phyloP scores from a whole-genome alignment of 2,329 filamentous ascomycete genomes.

The Pochonia chlamydosporia region DNA sequence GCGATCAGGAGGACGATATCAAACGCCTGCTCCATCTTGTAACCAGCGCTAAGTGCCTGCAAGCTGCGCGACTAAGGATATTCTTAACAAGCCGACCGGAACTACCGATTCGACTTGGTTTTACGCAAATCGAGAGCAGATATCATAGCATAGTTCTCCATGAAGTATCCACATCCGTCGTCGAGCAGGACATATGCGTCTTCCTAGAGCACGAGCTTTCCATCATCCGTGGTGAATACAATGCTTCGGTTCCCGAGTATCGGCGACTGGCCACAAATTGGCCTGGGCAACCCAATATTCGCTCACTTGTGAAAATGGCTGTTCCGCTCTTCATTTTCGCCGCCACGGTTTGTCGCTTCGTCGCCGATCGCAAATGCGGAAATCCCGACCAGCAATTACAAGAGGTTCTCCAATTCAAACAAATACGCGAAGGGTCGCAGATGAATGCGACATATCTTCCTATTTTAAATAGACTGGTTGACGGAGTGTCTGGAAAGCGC shows the following conservation, averaged over 20 bases:
- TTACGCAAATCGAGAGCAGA: background rate
- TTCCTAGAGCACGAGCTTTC: conserved; percentile 30
- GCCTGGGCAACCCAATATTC: conserved; percentile 1
- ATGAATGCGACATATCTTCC: conserved; percentile 15
- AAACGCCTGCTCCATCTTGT: conserved; percentile 20
- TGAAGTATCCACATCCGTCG: background rate
- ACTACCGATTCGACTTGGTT: conserved; percentile 8
- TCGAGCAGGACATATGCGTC: background rate
- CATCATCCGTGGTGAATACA: conserved; percentile 13
- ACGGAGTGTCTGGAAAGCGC: background rate
- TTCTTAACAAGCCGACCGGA: conserved; percentile 40
- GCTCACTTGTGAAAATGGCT: conserved; percentile 19
- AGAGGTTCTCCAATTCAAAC: conserved; percentile 16
- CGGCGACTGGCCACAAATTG: conserved; percentile 4
- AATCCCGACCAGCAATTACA: conserved; percentile 17
- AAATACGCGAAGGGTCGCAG: conserved; percentile 5
- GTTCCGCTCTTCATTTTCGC: conserved; percentile 31
- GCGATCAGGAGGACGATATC: conserved; percentile 21
- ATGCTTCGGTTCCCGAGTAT: conserved; percentile 3
- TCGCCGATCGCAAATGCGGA: conserved; percentile 14
- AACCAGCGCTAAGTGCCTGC: background rate
- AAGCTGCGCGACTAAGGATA: conserved; percentile 17
- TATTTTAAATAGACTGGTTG: conserved; percentile 9
- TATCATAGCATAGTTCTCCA: background rate
- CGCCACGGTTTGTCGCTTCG: conserved; percentile 25